Evolutionary conservation across 2,329 filamentous ascomycete species (phyloP).

Genomic region (Botrytis fragariae): DNA sequence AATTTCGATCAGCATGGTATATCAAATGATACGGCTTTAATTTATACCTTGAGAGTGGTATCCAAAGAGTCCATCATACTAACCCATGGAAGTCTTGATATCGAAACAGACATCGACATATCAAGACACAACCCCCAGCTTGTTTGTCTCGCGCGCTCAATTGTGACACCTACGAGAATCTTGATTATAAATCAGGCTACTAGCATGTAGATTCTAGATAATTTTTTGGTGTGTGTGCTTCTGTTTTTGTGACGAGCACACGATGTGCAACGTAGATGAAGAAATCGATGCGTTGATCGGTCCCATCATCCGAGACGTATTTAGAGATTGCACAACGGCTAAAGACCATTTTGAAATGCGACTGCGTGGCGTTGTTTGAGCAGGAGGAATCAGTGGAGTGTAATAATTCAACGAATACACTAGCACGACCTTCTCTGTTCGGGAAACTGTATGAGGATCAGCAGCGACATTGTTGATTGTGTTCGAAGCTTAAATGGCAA

Average conservation of each 20-base stretch:
- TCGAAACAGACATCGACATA: neutral
- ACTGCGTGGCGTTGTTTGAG: neutral
- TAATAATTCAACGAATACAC: neutral
- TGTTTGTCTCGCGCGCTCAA: neutral
- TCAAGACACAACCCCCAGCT: neutral
- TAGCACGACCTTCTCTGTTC: conserved; percentile 38
- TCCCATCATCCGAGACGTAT: conserved; percentile 50
- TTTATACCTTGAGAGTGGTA: neutral
- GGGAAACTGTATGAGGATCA: conserved; percentile 21
- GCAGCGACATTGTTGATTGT: rapidly evolving
- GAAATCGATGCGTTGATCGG: conserved; percentile 56
- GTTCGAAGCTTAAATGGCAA: neutral
- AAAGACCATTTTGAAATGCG: too few relatives aligned
- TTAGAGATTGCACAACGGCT: conserved; percentile 55
- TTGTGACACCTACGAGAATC: neutral
- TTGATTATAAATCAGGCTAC: neutral
- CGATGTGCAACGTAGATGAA: conserved; percentile 50
- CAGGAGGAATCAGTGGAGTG: neutral
- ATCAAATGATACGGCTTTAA: conserved; percentile 44
- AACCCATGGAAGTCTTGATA: neutral
- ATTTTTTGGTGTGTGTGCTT: neutral
- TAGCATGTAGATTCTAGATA: neutral
- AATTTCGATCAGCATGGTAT: conserved; percentile 47
- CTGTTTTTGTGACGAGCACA: conserved; percentile 32
- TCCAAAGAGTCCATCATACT: neutral